These are phyloP conservation scores for Tulasnella sp. DNA, from an alignment of 768 basidiomycete genomes.

Conservation along the genomic window DNA sequence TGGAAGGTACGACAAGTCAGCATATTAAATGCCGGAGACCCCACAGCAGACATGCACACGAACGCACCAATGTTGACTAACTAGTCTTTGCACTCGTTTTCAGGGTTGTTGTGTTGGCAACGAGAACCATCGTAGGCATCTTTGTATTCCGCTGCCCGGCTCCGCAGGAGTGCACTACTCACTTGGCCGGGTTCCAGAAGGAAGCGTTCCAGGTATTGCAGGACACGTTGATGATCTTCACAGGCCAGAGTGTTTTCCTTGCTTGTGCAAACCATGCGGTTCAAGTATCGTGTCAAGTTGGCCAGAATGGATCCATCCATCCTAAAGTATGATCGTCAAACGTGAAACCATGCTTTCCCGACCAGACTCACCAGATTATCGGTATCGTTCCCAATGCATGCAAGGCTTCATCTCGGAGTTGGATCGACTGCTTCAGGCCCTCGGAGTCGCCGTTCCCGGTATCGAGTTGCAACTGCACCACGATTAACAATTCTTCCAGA, in stretches of 20 bases:
- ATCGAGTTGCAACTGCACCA: neutral
- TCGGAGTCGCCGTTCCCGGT: neutral
- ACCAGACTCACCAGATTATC: neutral
- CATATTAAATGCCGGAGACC: neutral
- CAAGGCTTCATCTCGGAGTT: neutral
- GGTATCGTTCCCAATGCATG: neutral
- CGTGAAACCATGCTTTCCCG: neutral
- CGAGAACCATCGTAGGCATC: neutral
- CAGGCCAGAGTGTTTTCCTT: neutral
- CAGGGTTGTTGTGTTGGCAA: neutral
- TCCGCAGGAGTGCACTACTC: neutral
- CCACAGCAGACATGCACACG: neutral
- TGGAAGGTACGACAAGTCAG: neutral
- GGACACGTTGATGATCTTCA: neutral
- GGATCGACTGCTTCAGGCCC: neutral
- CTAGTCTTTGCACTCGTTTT: neutral
- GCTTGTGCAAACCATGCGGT: neutral
- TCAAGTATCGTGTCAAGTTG: neutral
- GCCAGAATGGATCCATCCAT: slow-evolving; percentile 4
- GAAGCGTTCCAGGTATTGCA: neutral
- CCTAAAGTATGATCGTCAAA: neutral
- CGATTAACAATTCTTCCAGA: neutral
- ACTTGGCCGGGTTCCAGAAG: neutral
- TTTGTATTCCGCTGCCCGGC: neutral
- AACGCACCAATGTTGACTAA: neutral